Evolutionary conservation across 441 rosid genomes (phyloP), one percentile per base, ranked within the genome.

Genomic region (Pelargonium myrrhifolium): DNA sequence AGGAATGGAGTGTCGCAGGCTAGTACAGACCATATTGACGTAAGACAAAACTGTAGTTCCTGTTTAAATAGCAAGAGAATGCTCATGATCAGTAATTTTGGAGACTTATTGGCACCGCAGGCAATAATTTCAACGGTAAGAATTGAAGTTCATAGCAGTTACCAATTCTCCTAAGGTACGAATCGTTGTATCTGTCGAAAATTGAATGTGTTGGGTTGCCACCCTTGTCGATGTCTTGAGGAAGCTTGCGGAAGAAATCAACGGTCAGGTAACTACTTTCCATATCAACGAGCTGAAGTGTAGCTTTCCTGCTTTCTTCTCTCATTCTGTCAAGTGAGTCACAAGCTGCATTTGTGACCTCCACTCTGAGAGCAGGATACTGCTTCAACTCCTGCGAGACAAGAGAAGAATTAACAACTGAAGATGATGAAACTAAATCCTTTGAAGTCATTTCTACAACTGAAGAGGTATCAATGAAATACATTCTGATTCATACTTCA

Each of bases 211-310:
- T 77, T 51, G 81, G 82, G 72, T 84, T 82, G 60, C 76, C 69
- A 73, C 17, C 72, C 76, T 78, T 91, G 75, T 89, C 97, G 15
- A 93, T 85, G 76, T 92, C 97, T 12, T 80, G 72, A 71, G 87
- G 93, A 78, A 94, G 87, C 80, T 92, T 92, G 71, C 99, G 80
- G 83, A 94, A 94, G 80, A 94, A 94, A 61, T 94, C 99, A 79
- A 92, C 99, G 0, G 99, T 94, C 58, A 94, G 81, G 77, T 94
- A 91, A 85, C 92, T 88, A 68, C 98, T 89, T 55, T 94, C 99
- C 99, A 94, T 94, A 68, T 94, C 99, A n/a, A 94, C 99, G 62
- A 94, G 84, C 72, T 96, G 80, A 17, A 79, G 64, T 75, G 92
- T 96, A 37, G 98, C 88, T 80, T 75, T 94, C 76, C 88, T 78